phyloP scores from a whole-genome alignment of 192 early-diverging fungal species.

The Oehlia diaphana region DNA sequence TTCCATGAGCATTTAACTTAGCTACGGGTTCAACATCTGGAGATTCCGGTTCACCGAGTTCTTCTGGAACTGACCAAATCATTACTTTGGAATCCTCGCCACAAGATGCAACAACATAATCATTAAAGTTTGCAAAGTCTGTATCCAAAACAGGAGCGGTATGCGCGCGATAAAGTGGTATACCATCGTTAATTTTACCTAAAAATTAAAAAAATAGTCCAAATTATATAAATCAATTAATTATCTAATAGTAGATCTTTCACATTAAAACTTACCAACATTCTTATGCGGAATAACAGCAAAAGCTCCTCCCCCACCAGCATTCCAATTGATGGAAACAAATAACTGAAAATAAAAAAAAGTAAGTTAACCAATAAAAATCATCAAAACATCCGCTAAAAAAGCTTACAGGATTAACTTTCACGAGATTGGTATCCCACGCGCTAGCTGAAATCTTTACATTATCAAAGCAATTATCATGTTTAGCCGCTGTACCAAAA shows the following conservation, averaged over 20 bases:
- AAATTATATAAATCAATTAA: background rate
- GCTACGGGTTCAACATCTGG: conserved; percentile 72
- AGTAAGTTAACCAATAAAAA: background rate
- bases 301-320: conserved; percentile 92
- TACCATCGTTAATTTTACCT: conserved; percentile 89
- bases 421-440: conserved; percentile 98
- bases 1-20: conserved; percentile 80
- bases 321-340: conserved; percentile 79
- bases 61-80: conserved; percentile 93
- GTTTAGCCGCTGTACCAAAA: conserved; percentile 85
- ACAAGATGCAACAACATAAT: conserved; percentile 88
- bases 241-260: background rate
- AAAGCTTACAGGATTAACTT: conserved; percentile 84
- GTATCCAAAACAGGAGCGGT: conserved; percentile 95
- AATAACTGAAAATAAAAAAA: conserved; percentile 48
- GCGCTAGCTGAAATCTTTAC: conserved; percentile 84
- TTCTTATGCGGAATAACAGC: conserved; percentile 83
- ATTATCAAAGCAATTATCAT: conserved; percentile 94
- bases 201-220: background rate
- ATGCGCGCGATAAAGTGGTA: conserved; percentile 92
- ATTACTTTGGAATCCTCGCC: conserved; percentile 88
- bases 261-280: conserved; percentile 48
- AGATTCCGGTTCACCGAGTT: conserved; percentile 64
- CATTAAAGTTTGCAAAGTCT: conserved; percentile 97
- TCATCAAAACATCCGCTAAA: background rate